Percentiles rank a stretch among this genome's conserved stretches.
phyloP scores from a whole-genome alignment of 2,329 filamentous ascomycete genomes.

The Colletotrichum sp. region DNA sequence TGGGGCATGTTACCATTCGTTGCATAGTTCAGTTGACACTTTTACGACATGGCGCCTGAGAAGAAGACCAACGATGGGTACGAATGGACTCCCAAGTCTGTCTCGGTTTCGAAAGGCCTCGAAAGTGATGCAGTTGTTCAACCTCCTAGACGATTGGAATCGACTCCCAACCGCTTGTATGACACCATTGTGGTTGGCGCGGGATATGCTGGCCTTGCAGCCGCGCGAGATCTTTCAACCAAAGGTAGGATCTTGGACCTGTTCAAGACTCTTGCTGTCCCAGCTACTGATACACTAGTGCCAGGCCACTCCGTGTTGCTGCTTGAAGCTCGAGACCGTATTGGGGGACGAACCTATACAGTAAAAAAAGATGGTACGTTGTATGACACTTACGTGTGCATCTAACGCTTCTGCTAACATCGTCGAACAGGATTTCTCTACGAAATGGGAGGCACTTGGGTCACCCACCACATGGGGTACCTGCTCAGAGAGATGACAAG shows the following conservation, averaged over 20 bases:
- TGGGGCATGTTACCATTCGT: not conserved
- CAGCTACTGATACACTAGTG: not conserved
- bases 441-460: conserved; percentile 50
- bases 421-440: conserved; percentile 29
- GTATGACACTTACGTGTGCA: not conserved
- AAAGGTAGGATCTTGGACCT: not conserved
- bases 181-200: conserved; percentile 25
- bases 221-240: conserved; percentile 21
- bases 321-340: conserved; percentile 44
- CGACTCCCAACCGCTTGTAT: conserved; percentile 5
- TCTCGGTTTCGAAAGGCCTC: not conserved
- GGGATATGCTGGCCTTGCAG: conserved; percentile 25
- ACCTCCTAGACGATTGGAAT: not conserved
- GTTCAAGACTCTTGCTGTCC: not conserved
- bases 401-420: not conserved
- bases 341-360: conserved; percentile 46
- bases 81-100: not conserved
- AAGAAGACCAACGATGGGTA: not conserved
- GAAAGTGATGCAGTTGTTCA: not conserved
- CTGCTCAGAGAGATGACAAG: conserved; percentile 48
- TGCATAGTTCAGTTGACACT: not conserved
- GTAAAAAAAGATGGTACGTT: conserved; percentile 34
- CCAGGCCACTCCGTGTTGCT: conserved; percentile 33
- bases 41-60: not conserved
- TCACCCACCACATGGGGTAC: conserved; percentile 44